Evolutionary conservation across 2,329 filamentous ascomycete genomes (phyloP).

Genomic region (Apiospora arundinis): DNA sequence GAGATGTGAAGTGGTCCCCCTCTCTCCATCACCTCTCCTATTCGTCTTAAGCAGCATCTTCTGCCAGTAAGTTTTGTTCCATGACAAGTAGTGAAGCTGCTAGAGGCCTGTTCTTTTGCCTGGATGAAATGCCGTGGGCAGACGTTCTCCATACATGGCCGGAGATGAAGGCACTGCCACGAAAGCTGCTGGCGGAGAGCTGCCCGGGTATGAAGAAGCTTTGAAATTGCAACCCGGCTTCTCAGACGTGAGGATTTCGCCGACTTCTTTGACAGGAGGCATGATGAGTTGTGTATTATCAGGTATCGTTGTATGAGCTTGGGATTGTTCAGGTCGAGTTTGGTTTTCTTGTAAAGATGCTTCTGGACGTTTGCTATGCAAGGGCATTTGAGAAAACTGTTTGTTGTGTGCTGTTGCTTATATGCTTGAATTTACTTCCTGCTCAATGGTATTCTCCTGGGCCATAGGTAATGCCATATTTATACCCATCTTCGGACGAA

Average conservation of each 20-base stretch:
- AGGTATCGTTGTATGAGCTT: neutral
- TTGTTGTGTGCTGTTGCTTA: neutral
- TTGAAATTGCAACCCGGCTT: conserved; percentile 22
- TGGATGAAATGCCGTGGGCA: conserved; percentile 20
- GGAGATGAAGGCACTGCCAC: neutral
- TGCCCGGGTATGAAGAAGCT: neutral
- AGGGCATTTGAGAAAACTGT: neutral
- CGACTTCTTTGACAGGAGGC: conserved; percentile 22
- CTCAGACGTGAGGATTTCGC: conserved; percentile 24
- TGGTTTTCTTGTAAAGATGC: neutral
- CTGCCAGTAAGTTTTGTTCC: neutral
- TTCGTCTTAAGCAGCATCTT: neutral
- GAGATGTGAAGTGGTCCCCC: no score
- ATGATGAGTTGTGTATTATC: conserved; percentile 9
- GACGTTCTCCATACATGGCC: neutral
- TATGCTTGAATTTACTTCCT: neutral
- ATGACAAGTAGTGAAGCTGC: neutral
- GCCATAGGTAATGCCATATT: neutral
- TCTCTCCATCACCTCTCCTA: neutral
- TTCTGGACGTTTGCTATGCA: neutral
- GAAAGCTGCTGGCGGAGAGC: neutral
- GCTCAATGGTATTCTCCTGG: neutral
- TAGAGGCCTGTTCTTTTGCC: conserved; percentile 17
- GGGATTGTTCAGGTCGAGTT: neutral
- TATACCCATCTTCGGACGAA: neutral